Base-by-base conservation (phyloP, 768 basidiomycete genomes). In the Phlebiopsis gigantea region DNA sequence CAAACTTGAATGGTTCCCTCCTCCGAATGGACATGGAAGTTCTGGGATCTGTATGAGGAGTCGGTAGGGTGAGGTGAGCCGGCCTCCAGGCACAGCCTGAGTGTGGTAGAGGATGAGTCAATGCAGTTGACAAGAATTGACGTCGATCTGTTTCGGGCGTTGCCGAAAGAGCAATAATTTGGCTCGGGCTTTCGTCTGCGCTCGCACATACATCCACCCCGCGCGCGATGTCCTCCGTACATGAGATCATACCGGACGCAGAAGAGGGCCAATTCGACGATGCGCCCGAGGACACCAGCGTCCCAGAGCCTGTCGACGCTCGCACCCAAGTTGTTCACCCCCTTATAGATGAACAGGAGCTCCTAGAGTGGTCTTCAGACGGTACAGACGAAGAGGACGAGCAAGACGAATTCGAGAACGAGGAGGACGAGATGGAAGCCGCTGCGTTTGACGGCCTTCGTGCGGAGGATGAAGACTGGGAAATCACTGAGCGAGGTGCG, bases 381-480 rank as follows among this genome's bases (percentile, higher is more conserved):
- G 62, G 59, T 26, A 63, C 70, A 14, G 73, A 72, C 8, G 72
- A 74, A 7, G 72, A 71, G 17, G 68, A 73, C 30, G 74, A 79
- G 19, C 71, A 72, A 15, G 72, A 72, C 19, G 68, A 73, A 26
- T 71, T 68, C 46, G 69, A 71, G 12, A 67, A 70, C 2, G 70
- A 71, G 10, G 66, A 71, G 5, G 79, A 82, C 25, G 80, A 79
- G 12, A 25, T 63, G 17, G 63, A 68, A 39, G 62, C 57, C 9
- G 63, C 60, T 24, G 66, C 73, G 68, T 58, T 83, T 48, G 76
- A 83, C 31, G 76, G 75, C 63, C 63, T 69, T 17, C 76, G 86
- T 44, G 87, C 85, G 25, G 90, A 92, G 60, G 90, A 93, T 65
- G 91, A 93, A 65, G 90, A 93, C 68, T 91, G 88, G 91, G 88